Evolutionary conservation across 768 basidiomycete genomes (phyloP).

Genomic region (Epithele typhae): DNA sequence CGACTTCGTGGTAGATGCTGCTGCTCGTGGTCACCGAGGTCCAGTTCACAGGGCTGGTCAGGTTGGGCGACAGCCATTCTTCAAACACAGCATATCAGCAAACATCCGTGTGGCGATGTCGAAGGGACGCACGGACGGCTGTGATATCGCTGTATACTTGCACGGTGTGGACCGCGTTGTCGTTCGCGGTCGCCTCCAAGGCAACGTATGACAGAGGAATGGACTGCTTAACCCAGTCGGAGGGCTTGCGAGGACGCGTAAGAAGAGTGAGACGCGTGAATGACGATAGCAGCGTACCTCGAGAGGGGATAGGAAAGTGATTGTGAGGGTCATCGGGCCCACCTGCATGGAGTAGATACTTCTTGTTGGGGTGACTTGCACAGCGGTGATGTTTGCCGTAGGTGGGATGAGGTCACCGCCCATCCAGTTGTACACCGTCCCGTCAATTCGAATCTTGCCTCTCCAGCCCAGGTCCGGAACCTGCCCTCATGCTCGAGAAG

Average conservation of each 20-base stretch:
- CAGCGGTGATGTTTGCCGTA: not conserved
- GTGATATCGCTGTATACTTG: constrained; percentile 38
- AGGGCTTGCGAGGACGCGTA: constrained; percentile 20
- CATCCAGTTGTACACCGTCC: constrained; percentile 7
- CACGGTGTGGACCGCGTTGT: constrained; percentile 28
- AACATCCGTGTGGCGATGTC: no score
- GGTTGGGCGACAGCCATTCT: not conserved
- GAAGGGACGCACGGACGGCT: no score
- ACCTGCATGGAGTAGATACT: constrained; percentile 28
- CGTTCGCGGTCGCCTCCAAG: constrained; percentile 26
- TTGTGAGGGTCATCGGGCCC: constrained; percentile 32
- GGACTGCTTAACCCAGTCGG: constrained; percentile 34
- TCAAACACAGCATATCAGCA: not conserved
- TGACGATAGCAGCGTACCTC: no score
- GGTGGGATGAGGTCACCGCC: not conserved
- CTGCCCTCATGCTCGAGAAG: not conserved
- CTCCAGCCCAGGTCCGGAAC: constrained; percentile 5
- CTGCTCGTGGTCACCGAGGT: not conserved
- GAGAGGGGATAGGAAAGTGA: constrained; percentile 36
- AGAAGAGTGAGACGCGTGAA: no score
- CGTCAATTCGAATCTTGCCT: constrained; percentile 7
- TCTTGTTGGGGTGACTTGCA: not conserved
- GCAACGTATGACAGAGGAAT: constrained; percentile 36
- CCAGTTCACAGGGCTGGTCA: not conserved
- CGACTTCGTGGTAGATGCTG: not conserved